Evolutionary conservation across 2,329 filamentous ascomycete genomes (phyloP), one percentile per base, ranked within the genome.

Genomic region (Albifimbria verrucaria): DNA sequence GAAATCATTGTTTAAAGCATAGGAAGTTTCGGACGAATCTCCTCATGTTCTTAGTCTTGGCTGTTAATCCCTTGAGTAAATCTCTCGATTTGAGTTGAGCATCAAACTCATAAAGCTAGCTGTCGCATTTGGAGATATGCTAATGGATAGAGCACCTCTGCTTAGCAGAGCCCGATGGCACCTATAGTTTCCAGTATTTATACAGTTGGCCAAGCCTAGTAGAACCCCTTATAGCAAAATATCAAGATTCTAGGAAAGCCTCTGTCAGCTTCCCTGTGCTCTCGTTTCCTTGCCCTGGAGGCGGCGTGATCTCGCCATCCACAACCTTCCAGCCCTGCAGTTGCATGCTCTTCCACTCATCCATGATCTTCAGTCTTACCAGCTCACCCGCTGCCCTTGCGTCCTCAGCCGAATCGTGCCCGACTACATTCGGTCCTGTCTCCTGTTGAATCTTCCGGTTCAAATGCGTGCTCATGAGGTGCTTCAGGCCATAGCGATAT

Each of bases 341-440:
- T 68, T 83, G 79, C 77, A 94, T 75, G 26, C 72, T 70, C 56
- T 79, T 82, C 90, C 91, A 96, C 56, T 84, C 79, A 51, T 87
- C 78, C 50, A 77, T 79, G 6, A 95, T 79, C 68, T 86, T 89
- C 48, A 85, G 78, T 46, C 88, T 77, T 0, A 96, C 89, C 49
- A 99, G 70, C 55, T 97, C 92, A 1, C 93, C 94, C 0, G 95
- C 93, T 0, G 92, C 90, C 46, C 87, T 81, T 1, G 94, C 91
- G 66, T 99, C 94, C 68, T 99, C 94, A 23, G 87, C 88, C 23
- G 90, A 96, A 72, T 99, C 94, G 69, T 99, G 94, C 0, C 94
- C 94, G 20, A 74, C 61, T 20, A 75, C 68, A 44, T 73, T 69
- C 3, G 69, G 71, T 0, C 69, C 72, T 58, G 54, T 81, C 43